Base-by-base conservation (phyloP, 2,329 filamentous ascomycete species). In the Nemania sp. region DNA sequence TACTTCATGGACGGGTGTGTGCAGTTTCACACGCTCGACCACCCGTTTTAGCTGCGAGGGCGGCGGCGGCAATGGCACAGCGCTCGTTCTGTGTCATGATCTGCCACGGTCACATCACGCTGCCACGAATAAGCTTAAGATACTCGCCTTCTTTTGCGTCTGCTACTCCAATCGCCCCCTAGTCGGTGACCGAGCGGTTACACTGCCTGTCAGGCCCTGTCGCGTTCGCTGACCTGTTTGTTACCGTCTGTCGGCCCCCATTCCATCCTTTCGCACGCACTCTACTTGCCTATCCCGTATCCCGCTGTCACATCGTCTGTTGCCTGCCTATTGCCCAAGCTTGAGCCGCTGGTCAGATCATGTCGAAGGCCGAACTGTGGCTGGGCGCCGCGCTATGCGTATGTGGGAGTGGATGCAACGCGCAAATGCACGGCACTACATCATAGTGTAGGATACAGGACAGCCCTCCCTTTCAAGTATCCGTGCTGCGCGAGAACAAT, bases 151-250 rank as follows among this genome's bases (percentile, higher is more conserved):
- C n/a, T 11, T 20, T 4, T 28, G 15, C 9, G 19, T 33, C 34
- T 26, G 31, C 12, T 33, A 33, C 15, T 34, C 28, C 36, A 5
- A 41, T 28, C 30, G n/a, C 26, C 30, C 56, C 45, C 49, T 30
- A 56, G 41, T 49, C 49, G 52, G 55, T 61, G 55, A 54, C 58
- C 58, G 49, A 61, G 58, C 56, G 58, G 58, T 59, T 55, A 51
- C 52, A 56, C 52, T 14, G 53, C 56, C 39, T 40, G 56, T 30
- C 49, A 53, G 49, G 56, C 33, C 52, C 47, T 53, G 49, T 56
- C 53, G 30, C 50, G 54, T 53, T 48, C 30, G 42, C 49, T 54
- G 53, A 46, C 53, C 46, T 49, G 49, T 24, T 17, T 17, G 33
- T 15, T 45, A 30, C 39, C 50, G 42, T 9, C 54, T 45, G 45